Conservation (phyloP, 1,139 yeast genomes). For the Oligophagozyma castellii region DNA sequence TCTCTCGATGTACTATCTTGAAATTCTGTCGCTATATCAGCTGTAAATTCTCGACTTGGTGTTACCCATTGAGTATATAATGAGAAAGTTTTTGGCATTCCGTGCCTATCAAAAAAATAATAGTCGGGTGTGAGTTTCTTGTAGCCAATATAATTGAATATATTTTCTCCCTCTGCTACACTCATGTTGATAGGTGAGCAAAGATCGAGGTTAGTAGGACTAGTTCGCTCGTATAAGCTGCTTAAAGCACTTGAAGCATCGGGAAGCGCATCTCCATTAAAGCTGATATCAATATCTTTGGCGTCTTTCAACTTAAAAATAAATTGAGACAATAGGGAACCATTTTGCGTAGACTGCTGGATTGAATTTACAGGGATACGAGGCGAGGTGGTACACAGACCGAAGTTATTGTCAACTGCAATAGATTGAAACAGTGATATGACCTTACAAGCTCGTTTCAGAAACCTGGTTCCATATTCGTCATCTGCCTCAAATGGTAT, state of each 20-base stretch:
- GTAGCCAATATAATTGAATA: constrained; percentile 23
- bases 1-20: background rate
- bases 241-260: too few species aligned
- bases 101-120: constrained; percentile 22
- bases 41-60: too few species aligned
- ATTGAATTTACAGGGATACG: constrained; percentile 3
- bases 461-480: constrained; percentile 24
- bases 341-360: too few species aligned
- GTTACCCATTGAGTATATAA: constrained; percentile 19
- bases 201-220: constrained; percentile 10
- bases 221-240: constrained; percentile 13
- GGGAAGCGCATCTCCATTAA: background rate
- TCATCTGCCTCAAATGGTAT: constrained; percentile 31
- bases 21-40: background rate
- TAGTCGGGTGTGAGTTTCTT: constrained; percentile 17
- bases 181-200: constrained; percentile 14
- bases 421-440: constrained; percentile 19
- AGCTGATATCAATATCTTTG: constrained; percentile 1
- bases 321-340: constrained; percentile 13
- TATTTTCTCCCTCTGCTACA: constrained; percentile 17
- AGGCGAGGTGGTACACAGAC: constrained; percentile 10
- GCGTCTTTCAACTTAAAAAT: constrained; percentile 12
- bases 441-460: constrained; percentile 22
- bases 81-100: constrained; percentile 22
- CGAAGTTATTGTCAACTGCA: constrained; percentile 14